Conservation (phyloP, 2,329 filamentous ascomycete genomes). For the Aspergillus cejpii region DNA sequence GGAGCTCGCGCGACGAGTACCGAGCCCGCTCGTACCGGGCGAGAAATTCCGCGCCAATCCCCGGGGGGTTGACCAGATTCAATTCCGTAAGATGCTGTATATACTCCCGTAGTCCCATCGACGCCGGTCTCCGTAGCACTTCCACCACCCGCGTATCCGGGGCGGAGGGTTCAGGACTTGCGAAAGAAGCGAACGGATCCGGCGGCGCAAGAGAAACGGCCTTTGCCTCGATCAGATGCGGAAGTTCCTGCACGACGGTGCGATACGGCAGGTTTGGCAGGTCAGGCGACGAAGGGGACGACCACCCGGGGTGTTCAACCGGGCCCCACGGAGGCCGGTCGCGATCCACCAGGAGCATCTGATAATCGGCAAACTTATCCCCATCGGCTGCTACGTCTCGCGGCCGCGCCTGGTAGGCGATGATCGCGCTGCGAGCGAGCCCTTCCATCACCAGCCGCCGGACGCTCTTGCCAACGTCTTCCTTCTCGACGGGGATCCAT, state of each 20-base stretch:
- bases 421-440: slow-evolving; percentile 67
- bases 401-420: slow-evolving; percentile 72
- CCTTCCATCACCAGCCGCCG: slow-evolving; percentile 67
- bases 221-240: slow-evolving; percentile 85
- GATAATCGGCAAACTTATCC: slow-evolving; percentile 23
- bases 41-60: slow-evolving; percentile 57
- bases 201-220: slow-evolving; percentile 75
- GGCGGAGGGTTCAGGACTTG: slow-evolving; percentile 33
- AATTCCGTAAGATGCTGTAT: slow-evolving; percentile 62
- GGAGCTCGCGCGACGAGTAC: slow-evolving; percentile 66
- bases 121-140: slow-evolving; percentile 61
- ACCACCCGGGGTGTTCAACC: slow-evolving; percentile 86
- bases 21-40: slow-evolving; percentile 73
- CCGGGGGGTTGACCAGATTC: slow-evolving; percentile 52
- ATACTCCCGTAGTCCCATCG: slow-evolving; percentile 74
- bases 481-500: slow-evolving; percentile 79
- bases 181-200: slow-evolving; percentile 39
- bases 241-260: slow-evolving; percentile 73
- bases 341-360: slow-evolving; percentile 29
- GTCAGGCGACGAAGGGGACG: slow-evolving; percentile 67
- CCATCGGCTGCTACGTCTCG: slow-evolving; percentile 49
- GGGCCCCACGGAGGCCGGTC: slow-evolving; percentile 64
- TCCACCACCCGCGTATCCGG: slow-evolving; percentile 63
- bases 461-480: slow-evolving; percentile 69
- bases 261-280: slow-evolving; percentile 76